Conservation (phyloP, 2,329 filamentous ascomycete species). For the Hyphodiscus sp. region DNA sequence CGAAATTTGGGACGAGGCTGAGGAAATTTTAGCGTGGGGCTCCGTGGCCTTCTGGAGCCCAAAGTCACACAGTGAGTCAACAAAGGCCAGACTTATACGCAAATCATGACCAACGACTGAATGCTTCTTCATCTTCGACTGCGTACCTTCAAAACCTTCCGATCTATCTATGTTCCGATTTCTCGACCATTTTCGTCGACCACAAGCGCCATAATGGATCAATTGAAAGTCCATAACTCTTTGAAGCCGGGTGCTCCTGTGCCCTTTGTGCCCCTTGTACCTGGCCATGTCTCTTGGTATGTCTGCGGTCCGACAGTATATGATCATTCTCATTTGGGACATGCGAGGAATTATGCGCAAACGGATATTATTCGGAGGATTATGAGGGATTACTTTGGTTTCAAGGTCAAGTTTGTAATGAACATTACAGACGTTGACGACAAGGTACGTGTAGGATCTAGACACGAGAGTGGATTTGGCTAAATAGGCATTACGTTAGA, state of each 20-base stretch:
- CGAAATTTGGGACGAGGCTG: slow-evolving; percentile 2
- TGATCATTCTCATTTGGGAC: slow-evolving; percentile 60
- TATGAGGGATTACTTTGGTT: slow-evolving; percentile 62
- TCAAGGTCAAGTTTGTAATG: slow-evolving; percentile 63
- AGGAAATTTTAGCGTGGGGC: slow-evolving; percentile 1
- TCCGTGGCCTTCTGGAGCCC: slow-evolving; percentile 1
- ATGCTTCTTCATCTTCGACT: slow-evolving; percentile 14
- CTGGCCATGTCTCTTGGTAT: slow-evolving; percentile 49
- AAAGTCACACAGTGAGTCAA: slow-evolving; percentile 9
- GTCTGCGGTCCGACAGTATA: slow-evolving; percentile 66
- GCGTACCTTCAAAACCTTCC: not conserved
- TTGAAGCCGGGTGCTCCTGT: slow-evolving; percentile 26
- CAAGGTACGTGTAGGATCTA: slow-evolving; percentile 36
- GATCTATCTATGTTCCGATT: slow-evolving; percentile 6
- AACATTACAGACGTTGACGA: slow-evolving; percentile 67
- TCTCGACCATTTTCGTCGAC: slow-evolving; percentile 9
- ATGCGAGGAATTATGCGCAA: slow-evolving; percentile 67
- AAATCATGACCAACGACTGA: slow-evolving; percentile 6
- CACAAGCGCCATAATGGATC: slow-evolving; percentile 16
- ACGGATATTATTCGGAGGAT: slow-evolving; percentile 66
- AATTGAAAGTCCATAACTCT: slow-evolving; percentile 29
- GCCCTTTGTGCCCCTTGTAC: slow-evolving; percentile 17
- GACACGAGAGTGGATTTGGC: not conserved
- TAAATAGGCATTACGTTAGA: slow-evolving; percentile 34
- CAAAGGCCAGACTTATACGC: not conserved